Conservation (phyloP, 805 yeast genomes). For the Lachancea dasiensis region DNA sequence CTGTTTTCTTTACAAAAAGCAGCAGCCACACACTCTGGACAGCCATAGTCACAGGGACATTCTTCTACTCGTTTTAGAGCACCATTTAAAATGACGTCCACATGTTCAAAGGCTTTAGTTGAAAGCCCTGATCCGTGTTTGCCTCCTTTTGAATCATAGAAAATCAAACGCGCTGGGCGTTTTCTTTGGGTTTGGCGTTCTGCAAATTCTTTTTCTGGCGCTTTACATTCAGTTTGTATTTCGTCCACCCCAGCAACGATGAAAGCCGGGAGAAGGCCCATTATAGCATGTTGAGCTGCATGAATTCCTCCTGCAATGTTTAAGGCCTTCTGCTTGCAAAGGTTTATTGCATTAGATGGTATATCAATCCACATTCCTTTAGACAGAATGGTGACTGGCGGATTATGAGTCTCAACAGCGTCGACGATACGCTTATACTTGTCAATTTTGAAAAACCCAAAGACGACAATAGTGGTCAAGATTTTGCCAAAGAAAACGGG, state of each 20-base stretch:
- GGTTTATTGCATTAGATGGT: constrained; percentile 56
- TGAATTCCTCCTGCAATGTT: constrained; percentile 90
- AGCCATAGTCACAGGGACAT: constrained; percentile 66
- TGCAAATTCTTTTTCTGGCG: constrained; percentile 94
- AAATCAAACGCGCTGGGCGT: constrained; percentile 82
- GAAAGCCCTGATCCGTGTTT: constrained; percentile 73
- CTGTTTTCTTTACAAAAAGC: constrained; percentile 75
- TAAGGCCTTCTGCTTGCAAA: constrained; percentile 50
- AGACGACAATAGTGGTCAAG: constrained; percentile 66
- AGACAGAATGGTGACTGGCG: constrained; percentile 63
- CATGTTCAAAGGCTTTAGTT: constrained; percentile 70
- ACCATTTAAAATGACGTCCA: constrained; percentile 56
- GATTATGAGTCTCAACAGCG: constrained; percentile 86
- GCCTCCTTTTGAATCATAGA: constrained; percentile 82
- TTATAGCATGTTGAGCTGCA: constrained; percentile 88
- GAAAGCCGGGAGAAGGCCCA: constrained; percentile 69
- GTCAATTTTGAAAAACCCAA: constrained; percentile 89
- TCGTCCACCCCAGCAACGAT: constrained; percentile 73
- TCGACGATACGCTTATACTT: constrained; percentile 75
- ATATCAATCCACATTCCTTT: constrained; percentile 93
- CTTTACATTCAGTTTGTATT: constrained; percentile 89
- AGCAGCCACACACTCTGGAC: constrained; percentile 82
- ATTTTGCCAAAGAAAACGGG: constrained; percentile 77
- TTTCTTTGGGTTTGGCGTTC: constrained; percentile 60
- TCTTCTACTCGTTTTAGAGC: constrained; percentile 53